Percentiles rank a stretch among this genome's conserved stretches.
These are phyloP conservation scores for Podospora didyma DNA, from an alignment of 495 filamentous ascomycete species.

Conservation along the genomic window DNA sequence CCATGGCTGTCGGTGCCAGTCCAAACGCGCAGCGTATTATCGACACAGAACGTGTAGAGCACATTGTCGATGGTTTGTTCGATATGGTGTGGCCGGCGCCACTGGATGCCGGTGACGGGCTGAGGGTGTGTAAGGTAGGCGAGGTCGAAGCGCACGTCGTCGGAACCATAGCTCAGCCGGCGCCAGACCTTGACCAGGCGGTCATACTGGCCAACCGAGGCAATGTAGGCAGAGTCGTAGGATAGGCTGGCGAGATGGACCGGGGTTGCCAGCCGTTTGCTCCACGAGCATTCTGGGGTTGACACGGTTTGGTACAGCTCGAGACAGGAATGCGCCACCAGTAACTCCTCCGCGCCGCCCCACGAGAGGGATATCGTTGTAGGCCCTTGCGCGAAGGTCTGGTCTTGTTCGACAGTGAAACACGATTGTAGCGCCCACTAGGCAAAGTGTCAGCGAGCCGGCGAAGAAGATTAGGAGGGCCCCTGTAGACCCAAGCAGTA, in stretches of 20 bases:
- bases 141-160: slow-evolving; percentile 85
- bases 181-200: slow-evolving; percentile 90
- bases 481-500: background rate
- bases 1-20: slow-evolving; percentile 70
- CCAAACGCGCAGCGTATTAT: slow-evolving; percentile 82
- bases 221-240: slow-evolving; percentile 78
- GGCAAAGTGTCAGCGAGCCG: slow-evolving; percentile 15
- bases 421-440: slow-evolving; percentile 49
- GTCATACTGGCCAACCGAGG: slow-evolving; percentile 76
- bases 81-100: slow-evolving; percentile 69
- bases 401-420: slow-evolving; percentile 32
- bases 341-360: slow-evolving; percentile 77
- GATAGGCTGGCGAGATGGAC: slow-evolving; percentile 77
- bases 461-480: too few relatives aligned
- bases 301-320: slow-evolving; percentile 63
- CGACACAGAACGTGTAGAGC: slow-evolving; percentile 89
- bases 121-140: slow-evolving; percentile 82
- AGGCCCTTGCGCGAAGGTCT: slow-evolving; percentile 24
- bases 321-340: slow-evolving; percentile 68
- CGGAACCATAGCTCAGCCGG: slow-evolving; percentile 75
- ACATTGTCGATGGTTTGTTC: slow-evolving; percentile 83
- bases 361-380: slow-evolving; percentile 70
- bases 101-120: slow-evolving; percentile 76
- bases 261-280: slow-evolving; percentile 63
- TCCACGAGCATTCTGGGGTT: slow-evolving; percentile 62